Evolutionary conservation across 1,284 basidiomycete genomes (phyloP).

Genomic region (Sporisorium exsertum): DNA sequence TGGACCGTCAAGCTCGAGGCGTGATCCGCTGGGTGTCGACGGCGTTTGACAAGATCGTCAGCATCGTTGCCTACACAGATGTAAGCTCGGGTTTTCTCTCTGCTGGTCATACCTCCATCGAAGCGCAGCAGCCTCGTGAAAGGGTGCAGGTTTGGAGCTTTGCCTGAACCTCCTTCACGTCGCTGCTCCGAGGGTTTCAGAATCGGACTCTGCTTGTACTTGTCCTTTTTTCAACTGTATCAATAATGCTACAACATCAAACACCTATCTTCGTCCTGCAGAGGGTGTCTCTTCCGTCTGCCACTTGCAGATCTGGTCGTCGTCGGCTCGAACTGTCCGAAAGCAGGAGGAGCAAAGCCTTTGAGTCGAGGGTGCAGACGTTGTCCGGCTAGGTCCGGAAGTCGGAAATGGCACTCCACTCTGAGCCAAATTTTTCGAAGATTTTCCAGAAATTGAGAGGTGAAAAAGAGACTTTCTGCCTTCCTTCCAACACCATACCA

Average conservation of each 20-base stretch:
- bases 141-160: slow-evolving; percentile 59
- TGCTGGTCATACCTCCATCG: not conserved
- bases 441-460: slow-evolving; percentile 10
- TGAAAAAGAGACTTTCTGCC: not conserved
- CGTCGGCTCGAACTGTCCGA: not conserved
- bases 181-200: too few species aligned
- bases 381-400: too few species aligned
- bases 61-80: slow-evolving; percentile 24
- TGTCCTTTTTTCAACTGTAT: not conserved
- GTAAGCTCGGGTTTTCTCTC: not conserved
- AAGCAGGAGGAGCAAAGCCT: not conserved
- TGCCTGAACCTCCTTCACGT: slow-evolving; percentile 3
- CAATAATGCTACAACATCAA: not conserved
- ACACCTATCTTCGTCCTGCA: not conserved
- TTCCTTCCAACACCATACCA: not conserved
- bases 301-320: not conserved
- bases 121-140: slow-evolving; percentile 12
- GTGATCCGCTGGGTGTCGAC: slow-evolving; percentile 44
- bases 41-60: slow-evolving; percentile 56
- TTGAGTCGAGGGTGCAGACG: not conserved
- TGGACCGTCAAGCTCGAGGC: slow-evolving; percentile 17
- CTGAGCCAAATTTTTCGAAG: slow-evolving; percentile 44
- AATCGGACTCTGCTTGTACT: not conserved
- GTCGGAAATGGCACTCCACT: slow-evolving; percentile 23
- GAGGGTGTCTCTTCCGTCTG: not conserved